Evolutionary conservation across 768 basidiomycete genomes (phyloP).

Genomic region (Termitomyces sp.): DNA sequence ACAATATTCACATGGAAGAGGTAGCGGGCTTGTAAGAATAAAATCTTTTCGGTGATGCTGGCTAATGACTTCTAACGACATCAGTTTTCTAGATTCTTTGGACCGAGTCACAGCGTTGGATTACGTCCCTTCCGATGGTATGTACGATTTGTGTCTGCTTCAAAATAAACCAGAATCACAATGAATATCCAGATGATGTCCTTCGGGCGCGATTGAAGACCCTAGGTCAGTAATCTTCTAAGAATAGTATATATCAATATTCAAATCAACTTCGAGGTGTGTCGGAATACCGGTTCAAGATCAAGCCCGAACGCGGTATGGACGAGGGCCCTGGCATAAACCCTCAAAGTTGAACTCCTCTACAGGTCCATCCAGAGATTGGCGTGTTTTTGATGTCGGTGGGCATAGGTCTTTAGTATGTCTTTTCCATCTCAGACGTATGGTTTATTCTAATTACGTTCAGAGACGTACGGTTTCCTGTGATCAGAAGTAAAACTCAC

Average conservation of each 20-base stretch:
- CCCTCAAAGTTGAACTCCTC: neutral
- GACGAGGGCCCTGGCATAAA: neutral
- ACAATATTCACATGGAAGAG: conserved; percentile 59
- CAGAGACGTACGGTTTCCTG: conserved; percentile 12
- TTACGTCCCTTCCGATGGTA: conserved; percentile 67
- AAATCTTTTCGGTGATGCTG: neutral
- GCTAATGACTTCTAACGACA: conserved; percentile 13
- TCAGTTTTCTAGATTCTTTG: conserved; percentile 65
- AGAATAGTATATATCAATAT: neutral
- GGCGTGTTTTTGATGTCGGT: conserved; percentile 49
- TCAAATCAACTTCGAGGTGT: conserved; percentile 36
- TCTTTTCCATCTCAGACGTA: conserved; percentile 7
- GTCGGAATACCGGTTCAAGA: conserved; percentile 65
- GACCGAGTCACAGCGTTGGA: conserved; percentile 54
- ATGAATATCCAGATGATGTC: conserved; percentile 51
- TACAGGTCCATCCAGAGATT: conserved; percentile 26
- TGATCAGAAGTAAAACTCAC: neutral
- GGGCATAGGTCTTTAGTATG: conserved; percentile 64
- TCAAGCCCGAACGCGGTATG: conserved; percentile 34
- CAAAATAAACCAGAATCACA: neutral
- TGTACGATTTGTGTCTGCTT: conserved; percentile 1
- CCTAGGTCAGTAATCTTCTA: conserved; percentile 21
- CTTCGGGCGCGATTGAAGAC: conserved; percentile 67
- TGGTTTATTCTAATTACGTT: neutral
- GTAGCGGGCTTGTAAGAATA: conserved; percentile 64